phyloP scores from a whole-genome alignment of 805 yeast genomes.

The Blastobotrys robertii region DNA sequence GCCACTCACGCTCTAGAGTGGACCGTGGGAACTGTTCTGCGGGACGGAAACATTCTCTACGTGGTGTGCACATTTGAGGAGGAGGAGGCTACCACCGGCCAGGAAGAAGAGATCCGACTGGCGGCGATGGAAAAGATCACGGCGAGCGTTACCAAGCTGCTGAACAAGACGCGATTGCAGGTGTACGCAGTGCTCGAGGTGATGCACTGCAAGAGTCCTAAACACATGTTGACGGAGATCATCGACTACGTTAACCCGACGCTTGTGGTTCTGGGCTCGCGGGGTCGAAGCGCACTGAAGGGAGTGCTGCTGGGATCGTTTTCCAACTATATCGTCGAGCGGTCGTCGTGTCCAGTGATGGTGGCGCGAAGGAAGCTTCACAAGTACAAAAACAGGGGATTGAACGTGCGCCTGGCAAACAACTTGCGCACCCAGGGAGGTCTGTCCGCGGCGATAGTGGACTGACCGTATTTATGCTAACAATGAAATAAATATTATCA shows the following conservation, averaged over 20 bases:
- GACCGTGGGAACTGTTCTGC: constrained; percentile 76
- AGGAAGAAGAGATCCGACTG: constrained; percentile 32
- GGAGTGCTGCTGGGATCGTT: constrained; percentile 68
- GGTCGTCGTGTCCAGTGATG: constrained; percentile 69
- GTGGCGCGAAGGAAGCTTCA: constrained; percentile 65
- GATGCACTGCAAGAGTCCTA: constrained; percentile 65
- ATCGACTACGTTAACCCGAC: constrained; percentile 66
- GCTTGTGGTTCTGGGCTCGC: constrained; percentile 64
- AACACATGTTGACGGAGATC: constrained; percentile 59
- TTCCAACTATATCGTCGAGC: constrained; percentile 62
- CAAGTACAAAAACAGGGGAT: constrained; percentile 52
- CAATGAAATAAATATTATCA: background rate
- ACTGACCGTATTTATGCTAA: constrained; percentile 3
- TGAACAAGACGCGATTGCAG: constrained; percentile 58
- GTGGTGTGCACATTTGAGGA: constrained; percentile 40
- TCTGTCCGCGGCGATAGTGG: constrained; percentile 16
- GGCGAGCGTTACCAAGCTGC: constrained; percentile 32
- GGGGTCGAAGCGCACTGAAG: constrained; percentile 61
- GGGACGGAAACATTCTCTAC: constrained; percentile 73
- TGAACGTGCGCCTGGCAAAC: constrained; percentile 32
- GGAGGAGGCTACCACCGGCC: constrained; percentile 12
- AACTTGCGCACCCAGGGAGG: constrained; percentile 22
- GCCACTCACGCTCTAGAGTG: constrained; percentile 78
- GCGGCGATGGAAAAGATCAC: constrained; percentile 38
- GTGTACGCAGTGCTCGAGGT: constrained; percentile 67